These are phyloP conservation scores for Nicotiana otophora DNA, from an alignment of 257 asterid species.

Conservation along the genomic window DNA sequence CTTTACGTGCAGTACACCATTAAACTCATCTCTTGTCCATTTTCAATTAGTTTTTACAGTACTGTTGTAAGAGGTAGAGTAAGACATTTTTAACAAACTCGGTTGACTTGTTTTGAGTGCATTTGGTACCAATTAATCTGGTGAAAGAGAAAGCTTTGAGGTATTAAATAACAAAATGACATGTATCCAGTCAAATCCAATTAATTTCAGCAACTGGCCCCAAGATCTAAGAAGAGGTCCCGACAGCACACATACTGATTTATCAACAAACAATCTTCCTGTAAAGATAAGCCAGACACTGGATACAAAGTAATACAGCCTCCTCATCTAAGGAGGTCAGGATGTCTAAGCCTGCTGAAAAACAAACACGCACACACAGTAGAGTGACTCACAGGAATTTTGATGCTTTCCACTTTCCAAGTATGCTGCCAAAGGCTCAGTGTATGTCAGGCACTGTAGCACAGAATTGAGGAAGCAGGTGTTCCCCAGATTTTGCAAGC, in stretches of 20 bases:
- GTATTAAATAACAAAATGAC: neutral
- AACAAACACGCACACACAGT: neutral
- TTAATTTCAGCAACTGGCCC: neutral
- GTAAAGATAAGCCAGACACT: neutral
- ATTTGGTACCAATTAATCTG: neutral
- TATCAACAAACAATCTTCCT: neutral
- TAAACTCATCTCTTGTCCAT: neutral
- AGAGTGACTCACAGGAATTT: slow-evolving; percentile 67
- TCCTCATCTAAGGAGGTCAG: neutral
- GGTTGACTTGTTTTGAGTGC: neutral
- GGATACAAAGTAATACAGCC: neutral
- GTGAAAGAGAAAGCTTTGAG: neutral
- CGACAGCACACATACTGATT: neutral
- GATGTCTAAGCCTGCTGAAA: neutral
- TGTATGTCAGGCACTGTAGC: slow-evolving; percentile 89
- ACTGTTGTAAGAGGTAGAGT: neutral
- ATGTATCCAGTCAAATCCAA: neutral
- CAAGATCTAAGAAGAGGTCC: neutral
- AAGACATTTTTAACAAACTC: neutral
- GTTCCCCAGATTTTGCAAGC: slow-evolving; percentile 93
- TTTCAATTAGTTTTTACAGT: neutral
- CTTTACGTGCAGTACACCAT: neutral
- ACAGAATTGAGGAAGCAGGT: slow-evolving; percentile 95
- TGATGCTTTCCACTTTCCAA: slow-evolving; percentile 96
- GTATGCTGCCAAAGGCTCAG: slow-evolving; percentile 97